These are phyloP conservation scores for Podospora conica DNA, from an alignment of 495 filamentous ascomycete genomes.

Conservation along the genomic window DNA sequence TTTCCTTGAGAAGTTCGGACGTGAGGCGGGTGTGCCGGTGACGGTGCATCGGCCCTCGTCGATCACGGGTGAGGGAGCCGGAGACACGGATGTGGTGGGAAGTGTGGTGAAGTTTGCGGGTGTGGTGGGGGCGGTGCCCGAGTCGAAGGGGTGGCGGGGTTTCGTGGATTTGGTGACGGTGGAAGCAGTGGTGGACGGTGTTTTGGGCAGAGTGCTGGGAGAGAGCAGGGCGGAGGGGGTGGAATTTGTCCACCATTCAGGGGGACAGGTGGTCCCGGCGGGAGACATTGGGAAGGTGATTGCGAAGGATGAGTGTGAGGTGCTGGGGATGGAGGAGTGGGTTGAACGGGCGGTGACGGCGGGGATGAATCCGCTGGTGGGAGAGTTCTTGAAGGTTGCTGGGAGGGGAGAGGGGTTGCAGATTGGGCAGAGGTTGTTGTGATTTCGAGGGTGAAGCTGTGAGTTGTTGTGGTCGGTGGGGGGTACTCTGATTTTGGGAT, in stretches of 20 bases:
- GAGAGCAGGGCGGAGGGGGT: background rate
- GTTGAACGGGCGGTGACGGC: background rate
- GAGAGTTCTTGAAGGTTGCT: background rate
- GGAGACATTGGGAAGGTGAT: background rate
- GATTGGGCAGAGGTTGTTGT: background rate
- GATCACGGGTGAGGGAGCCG: background rate
- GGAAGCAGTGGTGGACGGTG: background rate
- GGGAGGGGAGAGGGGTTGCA: background rate
- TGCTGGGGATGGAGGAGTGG: background rate
- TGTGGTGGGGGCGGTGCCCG: background rate
- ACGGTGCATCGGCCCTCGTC: background rate
- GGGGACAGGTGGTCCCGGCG: background rate
- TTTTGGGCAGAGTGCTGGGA: background rate
- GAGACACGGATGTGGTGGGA: background rate
- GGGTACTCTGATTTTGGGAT: too few relatives aligned
- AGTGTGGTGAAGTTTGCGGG: background rate
- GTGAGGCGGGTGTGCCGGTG: background rate
- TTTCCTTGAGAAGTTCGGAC: background rate
- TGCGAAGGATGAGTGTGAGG: background rate
- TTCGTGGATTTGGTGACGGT: background rate
- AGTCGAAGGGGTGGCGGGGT: background rate
- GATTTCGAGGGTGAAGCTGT: background rate
- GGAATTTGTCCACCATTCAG: background rate
- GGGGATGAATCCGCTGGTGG: background rate
- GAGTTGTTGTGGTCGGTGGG: background rate